These are phyloP conservation scores for Mycena chlorophos DNA, from an alignment of 768 basidiomycete genomes.

Conservation along the genomic window DNA sequence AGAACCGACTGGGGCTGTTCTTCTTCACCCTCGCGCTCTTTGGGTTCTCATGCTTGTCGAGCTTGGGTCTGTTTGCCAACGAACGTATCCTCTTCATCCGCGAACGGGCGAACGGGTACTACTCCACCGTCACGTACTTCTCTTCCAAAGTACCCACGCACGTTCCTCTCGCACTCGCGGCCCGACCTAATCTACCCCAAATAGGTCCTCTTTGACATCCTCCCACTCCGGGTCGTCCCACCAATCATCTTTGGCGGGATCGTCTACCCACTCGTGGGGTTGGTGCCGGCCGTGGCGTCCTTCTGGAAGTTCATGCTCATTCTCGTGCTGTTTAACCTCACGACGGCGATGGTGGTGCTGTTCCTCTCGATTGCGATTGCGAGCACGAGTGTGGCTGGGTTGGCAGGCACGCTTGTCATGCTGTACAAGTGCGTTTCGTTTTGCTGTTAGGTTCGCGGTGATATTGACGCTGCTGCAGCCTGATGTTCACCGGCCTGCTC, in stretches of 20 bases:
- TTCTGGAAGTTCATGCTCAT: constrained; percentile 99
- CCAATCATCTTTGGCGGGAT: constrained; percentile 95
- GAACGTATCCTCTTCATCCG: constrained; percentile 97
- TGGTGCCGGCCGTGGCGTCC: constrained; percentile 83
- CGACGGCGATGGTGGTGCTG: constrained; percentile 89
- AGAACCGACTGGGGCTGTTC: constrained; percentile 92
- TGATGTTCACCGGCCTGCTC: constrained; percentile 92
- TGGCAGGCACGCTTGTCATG: constrained; percentile 96
- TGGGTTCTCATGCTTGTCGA: constrained; percentile 95
- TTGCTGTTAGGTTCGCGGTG: constrained; percentile 2
- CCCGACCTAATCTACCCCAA: background rate
- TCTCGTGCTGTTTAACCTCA: constrained; percentile 94
- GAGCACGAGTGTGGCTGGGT: constrained; percentile 83
- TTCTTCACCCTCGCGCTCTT: constrained; percentile 97
- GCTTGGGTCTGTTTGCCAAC: constrained; percentile 89
- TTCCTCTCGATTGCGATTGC: constrained; percentile 88
- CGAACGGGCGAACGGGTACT: constrained; percentile 98
- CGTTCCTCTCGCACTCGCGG: background rate
- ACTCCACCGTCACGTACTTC: constrained; percentile 96
- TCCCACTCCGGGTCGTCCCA: constrained; percentile 92
- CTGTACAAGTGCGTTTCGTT: constrained; percentile 83
- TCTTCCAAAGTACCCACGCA: constrained; percentile 71
- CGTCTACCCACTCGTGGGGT: constrained; percentile 90
- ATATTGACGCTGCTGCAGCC: constrained; percentile 44
- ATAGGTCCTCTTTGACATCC: constrained; percentile 92